A percentile compares a stretch with the other conserved stretches of the same genome.
Evolutionary conservation across 768 basidiomycete genomes (phyloP).

Genomic region (Collybia sp.): DNA sequence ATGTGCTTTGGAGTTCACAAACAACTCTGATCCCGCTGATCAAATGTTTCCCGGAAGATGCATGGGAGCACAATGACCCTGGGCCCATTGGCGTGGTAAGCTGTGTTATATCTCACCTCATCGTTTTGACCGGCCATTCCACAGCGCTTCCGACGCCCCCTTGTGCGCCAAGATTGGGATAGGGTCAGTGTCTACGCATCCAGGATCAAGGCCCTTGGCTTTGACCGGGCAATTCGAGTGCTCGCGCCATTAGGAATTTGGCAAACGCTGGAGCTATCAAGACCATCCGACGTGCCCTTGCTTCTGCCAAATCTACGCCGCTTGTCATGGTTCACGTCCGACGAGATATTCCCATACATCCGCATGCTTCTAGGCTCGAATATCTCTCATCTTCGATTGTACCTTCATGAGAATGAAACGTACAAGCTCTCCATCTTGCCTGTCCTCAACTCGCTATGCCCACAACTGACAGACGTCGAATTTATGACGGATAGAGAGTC

Average conservation of each 20-base stretch:
- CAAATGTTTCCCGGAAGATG: conserved; percentile 4
- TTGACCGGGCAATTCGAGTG: background rate
- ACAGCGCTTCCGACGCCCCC: background rate
- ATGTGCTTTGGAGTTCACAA: conserved; percentile 1
- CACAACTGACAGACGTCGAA: too few species aligned
- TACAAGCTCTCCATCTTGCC: background rate
- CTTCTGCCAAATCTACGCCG: background rate
- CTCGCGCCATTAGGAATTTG: background rate
- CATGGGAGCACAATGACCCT: background rate
- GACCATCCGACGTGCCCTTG: background rate
- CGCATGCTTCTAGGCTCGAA: background rate
- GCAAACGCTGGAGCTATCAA: conserved; percentile 1
- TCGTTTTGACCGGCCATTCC: background rate
- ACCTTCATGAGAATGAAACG: too few species aligned
- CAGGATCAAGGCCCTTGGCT: background rate
- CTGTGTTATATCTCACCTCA: background rate
- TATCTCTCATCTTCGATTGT: background rate
- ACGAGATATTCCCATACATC: background rate
- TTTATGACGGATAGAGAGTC: too few species aligned
- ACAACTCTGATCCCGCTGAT: background rate
- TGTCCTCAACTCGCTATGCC: background rate
- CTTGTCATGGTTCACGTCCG: background rate
- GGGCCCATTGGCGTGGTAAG: too few species aligned
- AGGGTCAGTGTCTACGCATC: background rate
- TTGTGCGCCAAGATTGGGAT: background rate